Percentiles rank a stretch among this genome's conserved stretches.
These are phyloP conservation scores for Leishmania major DNA, from an alignment of 208 protist genomes.

Conservation along the genomic window DNA sequence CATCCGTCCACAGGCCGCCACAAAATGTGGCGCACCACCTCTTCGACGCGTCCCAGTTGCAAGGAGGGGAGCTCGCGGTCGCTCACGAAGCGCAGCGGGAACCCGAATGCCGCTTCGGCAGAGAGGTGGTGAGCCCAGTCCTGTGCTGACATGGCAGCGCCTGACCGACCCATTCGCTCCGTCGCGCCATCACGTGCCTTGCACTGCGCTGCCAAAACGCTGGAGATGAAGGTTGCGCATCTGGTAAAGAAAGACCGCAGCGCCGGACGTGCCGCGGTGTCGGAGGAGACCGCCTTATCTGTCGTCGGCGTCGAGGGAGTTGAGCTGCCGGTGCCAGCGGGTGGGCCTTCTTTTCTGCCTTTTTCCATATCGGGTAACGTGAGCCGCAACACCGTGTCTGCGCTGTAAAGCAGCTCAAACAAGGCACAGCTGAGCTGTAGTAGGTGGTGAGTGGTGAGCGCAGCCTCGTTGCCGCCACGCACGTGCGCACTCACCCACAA, in stretches of 20 bases:
- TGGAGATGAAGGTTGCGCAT: conserved; percentile 20
- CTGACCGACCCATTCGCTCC: not conserved
- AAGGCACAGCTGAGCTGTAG: conserved; percentile 28
- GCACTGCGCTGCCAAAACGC: conserved; percentile 16
- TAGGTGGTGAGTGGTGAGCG: conserved; percentile 26
- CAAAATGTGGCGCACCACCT: conserved; percentile 20
- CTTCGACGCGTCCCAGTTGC: conserved; percentile 20
- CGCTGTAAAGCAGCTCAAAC: conserved; percentile 29
- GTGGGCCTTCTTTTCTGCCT: not conserved
- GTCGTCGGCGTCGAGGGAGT: not conserved
- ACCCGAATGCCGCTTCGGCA: conserved; percentile 15
- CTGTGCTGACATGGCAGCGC: conserved; percentile 8
- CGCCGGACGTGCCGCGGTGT: conserved; percentile 1
- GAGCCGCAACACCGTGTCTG: not conserved
- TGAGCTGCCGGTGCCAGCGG: not conserved
- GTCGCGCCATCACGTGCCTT: not conserved
- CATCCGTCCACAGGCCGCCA: conserved; percentile 3
- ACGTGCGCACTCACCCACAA: conserved; percentile 28
- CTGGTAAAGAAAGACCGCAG: conserved; percentile 22
- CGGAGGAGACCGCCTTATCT: not conserved
- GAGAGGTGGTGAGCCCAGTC: conserved; percentile 27
- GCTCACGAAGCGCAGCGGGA: conserved; percentile 23
- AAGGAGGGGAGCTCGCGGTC: conserved; percentile 1
- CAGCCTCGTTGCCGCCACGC: conserved; percentile 24
- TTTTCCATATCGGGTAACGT: not conserved